Base-by-base conservation (phyloP, 495 filamentous ascomycete genomes). In the Hyaloscypha variabilis region DNA sequence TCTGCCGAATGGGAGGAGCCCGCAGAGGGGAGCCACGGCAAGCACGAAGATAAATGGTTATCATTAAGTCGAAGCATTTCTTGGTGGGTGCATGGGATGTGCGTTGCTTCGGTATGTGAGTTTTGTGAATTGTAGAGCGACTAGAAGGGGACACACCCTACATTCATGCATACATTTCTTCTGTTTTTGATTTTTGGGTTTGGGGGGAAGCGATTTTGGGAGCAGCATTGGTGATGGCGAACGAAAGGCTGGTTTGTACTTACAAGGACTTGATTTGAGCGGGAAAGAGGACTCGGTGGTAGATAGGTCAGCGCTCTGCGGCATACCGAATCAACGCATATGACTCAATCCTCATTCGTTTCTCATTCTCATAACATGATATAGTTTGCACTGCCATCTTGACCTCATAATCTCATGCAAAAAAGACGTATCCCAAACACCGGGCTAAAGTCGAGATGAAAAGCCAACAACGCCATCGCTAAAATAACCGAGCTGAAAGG, bases 1-100 rank as follows among this genome's bases (percentile, higher is more conserved):
- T 51, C 52, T 70, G 49, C 66, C 71, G 24, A 68, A 72, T 49
- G 71, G 71, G 3, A 54, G 71, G 24, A 66, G 17, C 23, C 57
- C 65, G 26, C 69, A 68, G 39, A 52, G 68, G 24, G 34, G 13
- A n/a, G 60, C 24, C 29, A 24, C 28, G 1, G 26, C 46, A 17
- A 31, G 21, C 14, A 51, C 23, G 11, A 68, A 68, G 30, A 31
- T 34, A 25, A 64, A 68, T 55, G 66, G 61, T n/a, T 68, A 60
- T 50, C 55, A 68, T 64, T 67, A 23, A 54, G 51, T 6, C 26
- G 21, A 10, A 14, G 51, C 39, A 46, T 46, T 46, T 46, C 17
- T n/a, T 14, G 39, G 39, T 17, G 39, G 39, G 39, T 19, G 39
- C 39, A 46, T 14, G 19, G 19, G 39, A 46, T n/a, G n/a, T n/a